Conservation (phyloP, 1,139 yeast species). For the Pichia sp. region DNA sequence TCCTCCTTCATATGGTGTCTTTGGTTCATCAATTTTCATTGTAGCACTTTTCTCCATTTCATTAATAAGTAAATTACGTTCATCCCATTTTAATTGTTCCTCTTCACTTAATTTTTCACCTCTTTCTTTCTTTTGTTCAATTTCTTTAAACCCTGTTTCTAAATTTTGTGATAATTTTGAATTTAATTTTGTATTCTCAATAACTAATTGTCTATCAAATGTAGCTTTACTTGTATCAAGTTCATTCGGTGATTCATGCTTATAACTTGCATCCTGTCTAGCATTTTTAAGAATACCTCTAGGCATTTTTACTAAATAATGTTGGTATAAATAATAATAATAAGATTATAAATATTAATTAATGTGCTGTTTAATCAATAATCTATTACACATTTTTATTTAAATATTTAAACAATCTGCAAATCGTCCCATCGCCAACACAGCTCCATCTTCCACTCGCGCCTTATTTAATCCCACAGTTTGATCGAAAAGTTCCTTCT, state of each 20-base stretch:
- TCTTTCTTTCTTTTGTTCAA: conserved; percentile 4
- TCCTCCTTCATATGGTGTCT: conserved; percentile 97
- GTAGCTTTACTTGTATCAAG: conserved; percentile 10
- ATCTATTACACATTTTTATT: too few relatives aligned
- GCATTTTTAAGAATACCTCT: conserved; percentile 35
- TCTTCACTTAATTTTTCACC: conserved; percentile 13
- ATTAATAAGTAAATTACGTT: conserved; percentile 55
- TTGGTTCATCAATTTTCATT: conserved; percentile 91
- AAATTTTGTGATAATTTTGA: conserved; percentile 24
- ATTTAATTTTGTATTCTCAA: conserved; percentile 41
- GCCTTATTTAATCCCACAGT: too few relatives aligned
- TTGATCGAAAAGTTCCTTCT: too few relatives aligned
- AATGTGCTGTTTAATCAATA: too few relatives aligned
- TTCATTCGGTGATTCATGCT: conserved; percentile 16
- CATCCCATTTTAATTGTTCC: conserved; percentile 66
- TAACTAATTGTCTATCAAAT: conserved; percentile 38
- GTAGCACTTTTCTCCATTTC: conserved; percentile 69
- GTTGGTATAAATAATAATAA: too few relatives aligned
- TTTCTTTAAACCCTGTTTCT: conserved; percentile 36
- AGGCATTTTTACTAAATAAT: conserved; percentile 1
- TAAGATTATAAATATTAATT: too few relatives aligned
- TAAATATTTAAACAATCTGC: too few relatives aligned
- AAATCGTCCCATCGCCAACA: conserved; percentile 1
- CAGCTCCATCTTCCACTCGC: conserved; percentile 3
- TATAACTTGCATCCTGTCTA: conserved; percentile 26